Base-by-base conservation (phyloP, 1,139 yeast species). In the Lodderomyces metapsilosis region DNA sequence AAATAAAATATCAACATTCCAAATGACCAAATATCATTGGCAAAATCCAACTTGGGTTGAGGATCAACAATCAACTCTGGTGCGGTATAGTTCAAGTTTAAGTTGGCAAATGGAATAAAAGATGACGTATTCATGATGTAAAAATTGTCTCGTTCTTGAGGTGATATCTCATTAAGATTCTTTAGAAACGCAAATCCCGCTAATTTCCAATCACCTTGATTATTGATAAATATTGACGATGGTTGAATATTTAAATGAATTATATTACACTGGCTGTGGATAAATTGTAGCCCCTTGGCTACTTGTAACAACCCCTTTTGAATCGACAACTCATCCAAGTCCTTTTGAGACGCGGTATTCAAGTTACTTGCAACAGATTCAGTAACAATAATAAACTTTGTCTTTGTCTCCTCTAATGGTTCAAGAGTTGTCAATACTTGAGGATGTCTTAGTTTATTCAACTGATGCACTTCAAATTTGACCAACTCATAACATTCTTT, bases 181-280 rank as follows among this genome's bases (percentile, higher is more conserved):
- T 83, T 84, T 21, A 87, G 60, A 52, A 84, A 84, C 38, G 77
- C 77, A 49, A 86, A 74, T 1, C 98, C 97, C 7, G 85, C 77
- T 2, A 92, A 61, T 61, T 91, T 92, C 98, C 98, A 94, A 62
- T 92, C 98, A 1, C 95, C 94, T 51, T 85, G 89, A 33, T 80
- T 82, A 50, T 86, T 91, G 20, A 92, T 75, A 46, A 84, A 77
- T 1, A 92, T 71, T 0, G 96, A 80, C 11, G 77, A 68, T 1
- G 98, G 98, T 49, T 83, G 84, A 24, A 94, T 53, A 51, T 89
- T 88, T 51, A 86, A 64, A 63, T 91, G 96, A 12, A 88, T 84
- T 24, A 81, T 77, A 15, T 82, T 76, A 21, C 95, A 87, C 44
- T 80, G 78, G 46, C 79, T 78, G 59, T 92, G 97, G 36, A 92